phyloP scores from a whole-genome alignment of 768 basidiomycete genomes.

The Russula compacta region DNA sequence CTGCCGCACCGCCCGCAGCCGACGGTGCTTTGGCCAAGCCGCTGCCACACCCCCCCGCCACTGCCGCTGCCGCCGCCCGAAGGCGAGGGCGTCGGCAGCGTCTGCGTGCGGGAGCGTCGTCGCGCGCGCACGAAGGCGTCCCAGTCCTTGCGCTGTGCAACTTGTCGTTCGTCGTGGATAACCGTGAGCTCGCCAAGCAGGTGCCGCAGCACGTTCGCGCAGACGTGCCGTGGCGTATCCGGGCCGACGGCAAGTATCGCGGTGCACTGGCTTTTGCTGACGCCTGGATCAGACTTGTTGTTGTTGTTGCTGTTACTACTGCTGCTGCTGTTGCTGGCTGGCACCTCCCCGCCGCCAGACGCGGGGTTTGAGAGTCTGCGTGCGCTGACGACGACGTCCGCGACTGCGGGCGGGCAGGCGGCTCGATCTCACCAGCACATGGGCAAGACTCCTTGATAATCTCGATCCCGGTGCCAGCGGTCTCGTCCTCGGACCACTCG shows the following conservation, averaged over 20 bases:
- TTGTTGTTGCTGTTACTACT: neutral
- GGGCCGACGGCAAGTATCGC: slow-evolving; percentile 53
- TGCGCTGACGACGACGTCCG: slow-evolving; percentile 2
- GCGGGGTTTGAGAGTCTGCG: neutral
- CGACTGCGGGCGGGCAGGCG: neutral
- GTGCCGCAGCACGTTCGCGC: slow-evolving; percentile 62
- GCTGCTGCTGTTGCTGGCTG: neutral
- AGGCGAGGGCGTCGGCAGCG: slow-evolving; percentile 23
- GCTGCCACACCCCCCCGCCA: neutral
- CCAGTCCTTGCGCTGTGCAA: slow-evolving; percentile 68
- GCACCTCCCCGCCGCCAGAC: neutral
- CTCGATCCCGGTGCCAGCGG: slow-evolving; percentile 33
- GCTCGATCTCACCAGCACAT: slow-evolving; percentile 29
- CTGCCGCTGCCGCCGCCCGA: slow-evolving; percentile 18
- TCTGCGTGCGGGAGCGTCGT: slow-evolving; percentile 42
- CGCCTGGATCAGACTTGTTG: neutral
- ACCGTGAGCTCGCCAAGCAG: slow-evolving; percentile 68
- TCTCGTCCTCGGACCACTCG: slow-evolving; percentile 67
- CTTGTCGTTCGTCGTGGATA: slow-evolving; percentile 76
- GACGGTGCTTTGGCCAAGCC: no score
- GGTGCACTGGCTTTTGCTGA: slow-evolving; percentile 27
- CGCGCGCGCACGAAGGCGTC: slow-evolving; percentile 62
- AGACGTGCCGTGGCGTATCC: slow-evolving; percentile 65
- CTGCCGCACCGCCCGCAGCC: slow-evolving; percentile 41
- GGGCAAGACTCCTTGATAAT: slow-evolving; percentile 35